Evolutionary conservation across 208 protist genomes (phyloP).

Genomic region (Trypanosoma theileri): DNA sequence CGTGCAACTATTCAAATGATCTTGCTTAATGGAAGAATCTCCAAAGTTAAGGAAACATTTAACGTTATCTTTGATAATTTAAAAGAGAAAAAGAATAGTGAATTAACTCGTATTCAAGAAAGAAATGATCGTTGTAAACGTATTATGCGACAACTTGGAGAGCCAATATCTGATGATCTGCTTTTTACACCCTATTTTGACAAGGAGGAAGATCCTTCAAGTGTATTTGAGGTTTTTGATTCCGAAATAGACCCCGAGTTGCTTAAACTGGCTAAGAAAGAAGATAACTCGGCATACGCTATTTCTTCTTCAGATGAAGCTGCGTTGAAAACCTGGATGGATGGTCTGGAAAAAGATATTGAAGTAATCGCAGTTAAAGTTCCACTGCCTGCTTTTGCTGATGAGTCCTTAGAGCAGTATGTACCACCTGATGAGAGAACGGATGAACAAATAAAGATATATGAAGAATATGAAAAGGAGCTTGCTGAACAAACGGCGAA

Average conservation of each 20-base stretch:
- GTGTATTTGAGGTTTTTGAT: conserved; percentile 75
- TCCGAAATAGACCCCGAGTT: conserved; percentile 68
- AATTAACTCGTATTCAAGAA: conserved; percentile 66
- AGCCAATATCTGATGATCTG: conserved; percentile 7
- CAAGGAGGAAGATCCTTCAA: conserved; percentile 58
- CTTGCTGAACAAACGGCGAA: conserved; percentile 72
- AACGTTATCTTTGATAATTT: conserved; percentile 63
- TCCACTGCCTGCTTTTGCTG: conserved; percentile 65
- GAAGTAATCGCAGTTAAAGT: conserved; percentile 63
- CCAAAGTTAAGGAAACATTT: conserved; percentile 60
- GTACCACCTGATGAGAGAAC: conserved; percentile 80
- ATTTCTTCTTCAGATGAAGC: conserved; percentile 65
- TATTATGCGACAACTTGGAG: conserved; percentile 78
- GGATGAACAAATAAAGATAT: conserved; percentile 69
- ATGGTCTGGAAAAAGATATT: conserved; percentile 87
- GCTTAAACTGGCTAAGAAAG: conserved; percentile 43
- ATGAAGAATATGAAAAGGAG: conserved; percentile 80
- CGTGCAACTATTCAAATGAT: conserved; percentile 67
- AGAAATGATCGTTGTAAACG: conserved; percentile 69
- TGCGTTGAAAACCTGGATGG: conserved; percentile 89
- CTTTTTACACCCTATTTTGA: conserved; percentile 58
- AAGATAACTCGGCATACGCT: conserved; percentile 21
- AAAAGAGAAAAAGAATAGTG: conserved; percentile 54
- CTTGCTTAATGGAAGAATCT: conserved; percentile 53
- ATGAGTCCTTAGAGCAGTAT: conserved; percentile 69